These are phyloP conservation scores for Nakazawaea peltata DNA, from an alignment of 805 yeast genomes.

Conservation along the genomic window DNA sequence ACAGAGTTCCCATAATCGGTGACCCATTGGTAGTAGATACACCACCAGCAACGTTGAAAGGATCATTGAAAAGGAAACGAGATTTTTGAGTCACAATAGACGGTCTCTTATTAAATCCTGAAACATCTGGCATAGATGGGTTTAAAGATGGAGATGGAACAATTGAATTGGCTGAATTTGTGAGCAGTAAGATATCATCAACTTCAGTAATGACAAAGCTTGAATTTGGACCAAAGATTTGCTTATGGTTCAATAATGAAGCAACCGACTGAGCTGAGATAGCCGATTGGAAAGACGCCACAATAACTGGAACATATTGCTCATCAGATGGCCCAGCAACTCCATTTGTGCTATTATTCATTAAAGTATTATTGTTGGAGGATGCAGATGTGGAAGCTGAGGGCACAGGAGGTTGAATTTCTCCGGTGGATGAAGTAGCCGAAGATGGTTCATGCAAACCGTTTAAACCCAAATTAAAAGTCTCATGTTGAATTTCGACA, in stretches of 20 bases:
- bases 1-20: conserved; percentile 7
- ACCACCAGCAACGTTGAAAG: conserved; percentile 25
- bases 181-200: conserved; percentile 21
- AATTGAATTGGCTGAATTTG: conserved; percentile 6
- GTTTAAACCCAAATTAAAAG: too few species aligned
- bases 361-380: background rate
- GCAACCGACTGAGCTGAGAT: conserved; percentile 33
- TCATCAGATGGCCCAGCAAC: conserved; percentile 8
- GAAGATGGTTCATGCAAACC: conserved; percentile 4
- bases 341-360: background rate
- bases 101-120: conserved; percentile 33
- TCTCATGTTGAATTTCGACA: conserved; percentile 35
- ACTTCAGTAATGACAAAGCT: conserved; percentile 31
- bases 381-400: too few species aligned
- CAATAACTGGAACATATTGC: conserved; percentile 24
- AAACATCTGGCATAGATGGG: conserved; percentile 2
- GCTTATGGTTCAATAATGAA: conserved; percentile 32
- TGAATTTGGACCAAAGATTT: conserved; percentile 44
- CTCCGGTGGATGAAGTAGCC: conserved; percentile 13
- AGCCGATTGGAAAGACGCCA: conserved; percentile 37
- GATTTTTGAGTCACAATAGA: conserved; percentile 52
- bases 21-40: conserved; percentile 12
- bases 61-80: conserved; percentile 65
- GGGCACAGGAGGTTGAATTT: conserved; percentile 1
- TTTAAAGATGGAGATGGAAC: conserved; percentile 11